Conservation (phyloP, 2,329 filamentous ascomycete genomes). For the Diaporthe citri region DNA sequence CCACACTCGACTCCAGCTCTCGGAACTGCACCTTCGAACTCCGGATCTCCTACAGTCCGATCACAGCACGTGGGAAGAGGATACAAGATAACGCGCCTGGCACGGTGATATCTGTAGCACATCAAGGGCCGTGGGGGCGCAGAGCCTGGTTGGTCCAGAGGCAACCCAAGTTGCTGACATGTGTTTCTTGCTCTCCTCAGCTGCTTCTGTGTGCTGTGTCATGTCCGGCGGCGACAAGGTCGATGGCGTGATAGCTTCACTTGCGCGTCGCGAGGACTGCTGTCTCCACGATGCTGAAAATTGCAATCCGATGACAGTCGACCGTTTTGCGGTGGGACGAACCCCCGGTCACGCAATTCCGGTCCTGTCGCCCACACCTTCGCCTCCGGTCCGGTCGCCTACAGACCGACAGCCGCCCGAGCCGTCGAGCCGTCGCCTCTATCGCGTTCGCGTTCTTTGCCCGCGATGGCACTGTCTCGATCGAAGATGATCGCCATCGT, state of each 20-base stretch:
- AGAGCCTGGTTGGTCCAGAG: not conserved
- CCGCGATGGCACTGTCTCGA: not conserved
- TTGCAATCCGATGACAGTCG: slow-evolving; percentile 22
- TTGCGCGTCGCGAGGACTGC: not conserved
- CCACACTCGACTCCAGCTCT: not conserved
- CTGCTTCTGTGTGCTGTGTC: not conserved
- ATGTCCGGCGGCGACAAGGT: not conserved
- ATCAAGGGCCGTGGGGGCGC: not conserved
- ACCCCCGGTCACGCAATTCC: slow-evolving; percentile 36
- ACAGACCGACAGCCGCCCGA: slow-evolving; percentile 36
- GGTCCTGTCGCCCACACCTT: not conserved
- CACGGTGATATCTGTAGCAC: not conserved
- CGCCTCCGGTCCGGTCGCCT: slow-evolving; percentile 27
- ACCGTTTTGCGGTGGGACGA: slow-evolving; percentile 22
- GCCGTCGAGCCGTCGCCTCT: slow-evolving; percentile 21
- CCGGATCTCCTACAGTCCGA: not conserved
- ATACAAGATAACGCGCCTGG: not conserved
- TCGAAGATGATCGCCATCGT: not conserved
- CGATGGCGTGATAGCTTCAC: slow-evolving; percentile 39
- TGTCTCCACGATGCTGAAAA: slow-evolving; percentile 9
- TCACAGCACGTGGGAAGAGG: not conserved
- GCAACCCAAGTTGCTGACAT: not conserved
- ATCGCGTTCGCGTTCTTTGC: not conserved
- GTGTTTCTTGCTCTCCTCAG: not conserved
- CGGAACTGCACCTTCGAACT: slow-evolving; percentile 1